Conservation (phyloP, 2,329 filamentous ascomycete genomes). For the Penicillium hesseltinei region DNA sequence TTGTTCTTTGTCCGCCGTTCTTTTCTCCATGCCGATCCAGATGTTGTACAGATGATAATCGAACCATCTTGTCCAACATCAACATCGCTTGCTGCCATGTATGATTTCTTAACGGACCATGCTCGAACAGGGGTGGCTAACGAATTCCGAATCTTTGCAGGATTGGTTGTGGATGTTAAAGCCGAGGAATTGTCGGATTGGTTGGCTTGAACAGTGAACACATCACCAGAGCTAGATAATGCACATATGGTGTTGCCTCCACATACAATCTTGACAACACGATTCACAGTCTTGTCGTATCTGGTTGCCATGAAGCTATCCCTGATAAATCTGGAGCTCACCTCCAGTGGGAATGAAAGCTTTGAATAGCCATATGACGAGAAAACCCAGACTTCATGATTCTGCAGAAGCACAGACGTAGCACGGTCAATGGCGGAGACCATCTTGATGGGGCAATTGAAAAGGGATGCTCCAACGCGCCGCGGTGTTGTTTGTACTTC, state of each 20-base stretch:
- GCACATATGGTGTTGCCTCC: conserved; percentile 92
- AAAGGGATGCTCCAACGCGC: conserved; percentile 82
- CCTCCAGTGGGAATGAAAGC: conserved; percentile 75
- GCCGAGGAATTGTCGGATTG: conserved; percentile 61
- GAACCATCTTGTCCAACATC: conserved; percentile 89
- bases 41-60: conserved; percentile 88
- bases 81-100: conserved; percentile 80
- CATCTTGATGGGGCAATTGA: conserved; percentile 68
- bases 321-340: conserved; percentile 66
- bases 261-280: conserved; percentile 73
- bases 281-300: conserved; percentile 63
- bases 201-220: conserved; percentile 80
- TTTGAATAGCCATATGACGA: conserved; percentile 96
- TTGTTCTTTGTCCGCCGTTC: conserved; percentile 81
- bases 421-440: conserved; percentile 89
- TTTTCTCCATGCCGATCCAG: conserved; percentile 88
- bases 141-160: conserved; percentile 81
- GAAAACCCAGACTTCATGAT: conserved; percentile 87
- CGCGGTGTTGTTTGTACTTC: conserved; percentile 79
- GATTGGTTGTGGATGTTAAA: conserved; percentile 81
- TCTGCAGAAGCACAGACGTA: conserved; percentile 80
- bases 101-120: conserved; percentile 84
- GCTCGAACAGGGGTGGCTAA: conserved; percentile 75
- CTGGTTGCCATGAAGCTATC: conserved; percentile 64
- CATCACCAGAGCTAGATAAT: conserved; percentile 76